Evolutionary conservation across 306 rosid genomes (phyloP).

Genomic region (Hippophae tibetana): DNA sequence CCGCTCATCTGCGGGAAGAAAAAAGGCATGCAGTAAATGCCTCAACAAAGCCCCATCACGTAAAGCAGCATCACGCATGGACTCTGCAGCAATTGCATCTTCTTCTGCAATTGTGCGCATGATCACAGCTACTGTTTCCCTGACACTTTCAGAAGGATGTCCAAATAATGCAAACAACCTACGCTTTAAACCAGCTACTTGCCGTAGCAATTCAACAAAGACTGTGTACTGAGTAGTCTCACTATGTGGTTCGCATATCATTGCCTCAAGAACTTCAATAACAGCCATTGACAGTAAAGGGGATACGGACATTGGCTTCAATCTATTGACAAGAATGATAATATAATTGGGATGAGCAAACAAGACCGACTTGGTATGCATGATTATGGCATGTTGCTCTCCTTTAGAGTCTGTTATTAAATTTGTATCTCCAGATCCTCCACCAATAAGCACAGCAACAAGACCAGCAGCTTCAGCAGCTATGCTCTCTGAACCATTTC

Average conservation of each 20-base stretch:
- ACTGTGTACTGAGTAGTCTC: conserved; percentile 93
- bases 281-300: conserved; percentile 90
- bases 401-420: conserved; percentile 71
- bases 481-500: conserved; percentile 97
- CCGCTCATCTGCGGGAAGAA: conserved; percentile 82
- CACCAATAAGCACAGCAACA: conserved; percentile 90
- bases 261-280: conserved; percentile 96
- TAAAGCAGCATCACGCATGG: conserved; percentile 98
- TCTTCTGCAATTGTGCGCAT: conserved; percentile 99
- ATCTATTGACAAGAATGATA: conserved; percentile 78
- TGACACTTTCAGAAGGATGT: conserved; percentile 94
- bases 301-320: conserved; percentile 88
- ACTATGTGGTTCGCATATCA: conserved; percentile 96
- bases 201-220: conserved; percentile 92
- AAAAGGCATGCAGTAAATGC: conserved; percentile 85
- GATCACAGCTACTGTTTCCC: conserved; percentile 93
- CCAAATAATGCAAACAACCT: conserved; percentile 97
- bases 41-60: conserved; percentile 96
- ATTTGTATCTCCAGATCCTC: conserved; percentile 84
- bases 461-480: conserved; percentile 96
- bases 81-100: conserved; percentile 99
- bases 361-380: conserved; percentile 94
- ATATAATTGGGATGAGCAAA: conserved; percentile 72
- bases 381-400: conserved; percentile 89
- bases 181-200: conserved; percentile 97